These are phyloP conservation scores for Paracoccidioides brasiliensis DNA, from an alignment of 2,329 filamentous ascomycete genomes.

Conservation along the genomic window DNA sequence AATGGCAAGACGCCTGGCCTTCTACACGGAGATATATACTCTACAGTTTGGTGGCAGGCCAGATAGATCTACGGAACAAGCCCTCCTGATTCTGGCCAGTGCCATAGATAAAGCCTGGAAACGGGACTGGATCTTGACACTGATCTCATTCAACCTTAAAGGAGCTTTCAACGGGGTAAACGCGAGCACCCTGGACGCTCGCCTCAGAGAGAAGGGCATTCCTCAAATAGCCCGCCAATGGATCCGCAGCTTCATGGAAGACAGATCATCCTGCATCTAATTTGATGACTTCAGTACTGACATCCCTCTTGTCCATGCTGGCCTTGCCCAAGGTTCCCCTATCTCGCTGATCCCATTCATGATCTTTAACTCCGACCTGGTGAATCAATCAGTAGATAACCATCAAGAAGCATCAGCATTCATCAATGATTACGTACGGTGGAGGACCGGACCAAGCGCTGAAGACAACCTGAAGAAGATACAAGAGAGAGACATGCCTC, in stretches of 20 bases:
- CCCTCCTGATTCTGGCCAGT: constrained; percentile 13
- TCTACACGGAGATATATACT: constrained; percentile 10
- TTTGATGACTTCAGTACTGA: neutral
- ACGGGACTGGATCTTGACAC: constrained; percentile 9
- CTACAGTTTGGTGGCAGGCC: constrained; percentile 16
- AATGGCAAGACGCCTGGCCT: constrained; percentile 12
- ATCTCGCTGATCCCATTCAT: too few species aligned
- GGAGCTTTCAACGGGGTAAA: constrained; percentile 13
- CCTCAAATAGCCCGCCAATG: neutral
- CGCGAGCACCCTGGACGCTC: constrained; percentile 5
- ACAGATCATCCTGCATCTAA: neutral
- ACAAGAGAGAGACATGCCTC: too few species aligned
- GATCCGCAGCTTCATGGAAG: constrained; percentile 1
- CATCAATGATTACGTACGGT: too few species aligned
- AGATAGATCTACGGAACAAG: constrained; percentile 14
- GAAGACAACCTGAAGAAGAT: too few species aligned
- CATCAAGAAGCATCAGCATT: too few species aligned
- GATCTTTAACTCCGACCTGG: too few species aligned
- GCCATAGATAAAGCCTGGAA: constrained; percentile 11
- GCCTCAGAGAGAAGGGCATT: neutral
- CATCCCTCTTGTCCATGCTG: neutral
- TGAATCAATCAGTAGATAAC: too few species aligned
- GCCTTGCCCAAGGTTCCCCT: neutral
- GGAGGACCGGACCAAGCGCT: too few species aligned
- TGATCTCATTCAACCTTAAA: constrained; percentile 13